Evolutionary conservation across 208 protist genomes (phyloP).

Genomic region (Vickermania ingenoplastis): DNA sequence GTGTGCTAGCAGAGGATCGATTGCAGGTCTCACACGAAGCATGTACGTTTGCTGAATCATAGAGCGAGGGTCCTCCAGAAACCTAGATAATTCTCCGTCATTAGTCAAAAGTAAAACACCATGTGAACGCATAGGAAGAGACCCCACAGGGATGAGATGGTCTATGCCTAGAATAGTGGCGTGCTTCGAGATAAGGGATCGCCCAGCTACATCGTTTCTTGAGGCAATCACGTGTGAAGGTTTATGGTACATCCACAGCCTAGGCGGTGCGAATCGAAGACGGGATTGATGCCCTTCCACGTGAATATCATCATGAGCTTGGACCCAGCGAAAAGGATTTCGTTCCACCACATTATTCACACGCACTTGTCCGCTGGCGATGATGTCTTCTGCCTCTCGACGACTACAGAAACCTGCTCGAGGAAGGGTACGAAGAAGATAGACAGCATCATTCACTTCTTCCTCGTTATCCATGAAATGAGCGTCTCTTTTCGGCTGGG

Average conservation of each 20-base stretch:
- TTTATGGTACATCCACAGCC: slow-evolving; percentile 88
- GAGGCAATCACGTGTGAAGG: slow-evolving; percentile 81
- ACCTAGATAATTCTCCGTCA: slow-evolving; percentile 80
- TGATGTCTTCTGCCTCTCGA: slow-evolving; percentile 55
- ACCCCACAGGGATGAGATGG: slow-evolving; percentile 80
- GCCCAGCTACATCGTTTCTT: slow-evolving; percentile 60
- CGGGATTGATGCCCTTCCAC: slow-evolving; percentile 58
- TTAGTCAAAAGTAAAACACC: slow-evolving; percentile 82
- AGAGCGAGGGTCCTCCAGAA: slow-evolving; percentile 62
- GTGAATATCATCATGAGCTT: slow-evolving; percentile 64
- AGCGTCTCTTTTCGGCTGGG: background rate
- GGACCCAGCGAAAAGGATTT: slow-evolving; percentile 72
- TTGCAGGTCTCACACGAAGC: slow-evolving; percentile 67
- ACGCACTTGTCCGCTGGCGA: slow-evolving; percentile 72
- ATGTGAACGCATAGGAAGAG: slow-evolving; percentile 75
- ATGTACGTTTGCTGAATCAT: slow-evolving; percentile 84
- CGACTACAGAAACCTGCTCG: slow-evolving; percentile 76
- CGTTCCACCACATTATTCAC: slow-evolving; percentile 81
- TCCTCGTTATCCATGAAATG: background rate
- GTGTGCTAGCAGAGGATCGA: slow-evolving; percentile 78
- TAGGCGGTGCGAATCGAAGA: slow-evolving; percentile 65
- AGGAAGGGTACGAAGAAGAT: slow-evolving; percentile 64
- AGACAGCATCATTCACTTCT: slow-evolving; percentile 21
- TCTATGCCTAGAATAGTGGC: slow-evolving; percentile 78
- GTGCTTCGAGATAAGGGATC: slow-evolving; percentile 69